Evolutionary conservation across 345 rosid species (phyloP).

Genomic region (Zanthoxylum bungeanum): DNA sequence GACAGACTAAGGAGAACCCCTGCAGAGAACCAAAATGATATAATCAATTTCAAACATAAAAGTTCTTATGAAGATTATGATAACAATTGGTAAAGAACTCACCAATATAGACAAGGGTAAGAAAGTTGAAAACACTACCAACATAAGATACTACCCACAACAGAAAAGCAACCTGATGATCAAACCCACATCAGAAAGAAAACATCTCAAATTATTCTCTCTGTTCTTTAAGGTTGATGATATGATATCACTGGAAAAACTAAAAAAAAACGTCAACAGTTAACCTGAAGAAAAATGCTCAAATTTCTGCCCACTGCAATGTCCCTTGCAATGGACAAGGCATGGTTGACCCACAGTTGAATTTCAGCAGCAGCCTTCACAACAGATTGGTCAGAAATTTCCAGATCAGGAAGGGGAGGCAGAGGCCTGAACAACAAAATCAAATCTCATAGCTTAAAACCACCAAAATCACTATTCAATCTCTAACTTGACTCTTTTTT

Average conservation of each 20-base stretch:
- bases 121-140: conserved; percentile 70
- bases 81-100: conserved; percentile 24
- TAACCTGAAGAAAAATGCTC: conserved; percentile 67
- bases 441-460: neutral
- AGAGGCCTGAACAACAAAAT: conserved; percentile 58
- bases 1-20: conserved; percentile 72
- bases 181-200: neutral
- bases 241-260: neutral
- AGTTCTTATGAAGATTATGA: neutral
- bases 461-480: neutral
- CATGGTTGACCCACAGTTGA: conserved; percentile 50
- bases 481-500: neutral
- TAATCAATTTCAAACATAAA: neutral
- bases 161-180: conserved; percentile 51
- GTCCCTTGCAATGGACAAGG: conserved; percentile 61
- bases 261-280: neutral
- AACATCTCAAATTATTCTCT: neutral
- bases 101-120: conserved; percentile 82
- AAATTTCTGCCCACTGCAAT: conserved; percentile 64
- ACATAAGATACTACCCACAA: conserved; percentile 60
- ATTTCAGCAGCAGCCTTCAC: conserved; percentile 46
- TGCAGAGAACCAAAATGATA: conserved; percentile 25
- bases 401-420: conserved; percentile 88
- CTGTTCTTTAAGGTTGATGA: neutral
- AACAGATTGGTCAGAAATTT: conserved; percentile 70